A percentile compares a stretch with the other conserved stretches of the same genome.
phyloP scores from a whole-genome alignment of 2,329 filamentous ascomycete species.

The Exophiala lecanii-corni region DNA sequence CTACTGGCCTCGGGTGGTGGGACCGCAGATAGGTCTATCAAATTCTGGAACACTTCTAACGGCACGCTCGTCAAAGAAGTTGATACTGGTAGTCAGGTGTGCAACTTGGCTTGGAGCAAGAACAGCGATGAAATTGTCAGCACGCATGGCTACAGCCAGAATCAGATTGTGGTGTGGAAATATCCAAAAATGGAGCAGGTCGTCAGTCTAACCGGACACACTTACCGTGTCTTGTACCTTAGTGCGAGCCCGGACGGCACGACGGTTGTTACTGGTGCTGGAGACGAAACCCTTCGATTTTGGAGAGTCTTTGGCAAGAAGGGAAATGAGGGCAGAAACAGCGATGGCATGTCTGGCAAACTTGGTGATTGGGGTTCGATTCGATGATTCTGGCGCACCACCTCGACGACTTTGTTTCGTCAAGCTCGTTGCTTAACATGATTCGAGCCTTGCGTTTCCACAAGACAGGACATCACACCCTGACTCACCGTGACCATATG shows the following conservation, averaged over 20 bases:
- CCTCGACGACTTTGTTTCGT: neutral
- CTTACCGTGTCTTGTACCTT: constrained; percentile 90
- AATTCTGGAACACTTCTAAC: constrained; percentile 95
- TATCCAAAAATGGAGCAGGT: constrained; percentile 98
- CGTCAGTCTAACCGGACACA: constrained; percentile 90
- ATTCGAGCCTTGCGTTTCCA: neutral
- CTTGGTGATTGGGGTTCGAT: constrained; percentile 81
- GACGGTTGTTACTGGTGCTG: constrained; percentile 89
- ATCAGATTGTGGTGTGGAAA: constrained; percentile 99
- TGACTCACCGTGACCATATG: too few relatives aligned
- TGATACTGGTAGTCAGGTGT: constrained; percentile 97
- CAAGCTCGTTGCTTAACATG: neutral
- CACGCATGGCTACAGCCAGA: constrained; percentile 95
- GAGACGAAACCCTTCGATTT: constrained; percentile 92
- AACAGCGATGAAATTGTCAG: constrained; percentile 97
- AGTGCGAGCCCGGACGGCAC: constrained; percentile 96
- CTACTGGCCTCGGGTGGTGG: constrained; percentile 93
- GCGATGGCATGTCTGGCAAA: constrained; percentile 39
- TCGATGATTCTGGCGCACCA: constrained; percentile 42
- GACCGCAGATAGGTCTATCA: constrained; percentile 91
- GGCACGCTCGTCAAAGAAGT: constrained; percentile 78
- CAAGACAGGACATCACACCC: too few relatives aligned
- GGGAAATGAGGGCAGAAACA: constrained; percentile 59
- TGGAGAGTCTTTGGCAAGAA: constrained; percentile 94
- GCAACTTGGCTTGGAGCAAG: constrained; percentile 94